phyloP scores from a whole-genome alignment of 169 alveolate genomes.

The Theileria equi region DNA sequence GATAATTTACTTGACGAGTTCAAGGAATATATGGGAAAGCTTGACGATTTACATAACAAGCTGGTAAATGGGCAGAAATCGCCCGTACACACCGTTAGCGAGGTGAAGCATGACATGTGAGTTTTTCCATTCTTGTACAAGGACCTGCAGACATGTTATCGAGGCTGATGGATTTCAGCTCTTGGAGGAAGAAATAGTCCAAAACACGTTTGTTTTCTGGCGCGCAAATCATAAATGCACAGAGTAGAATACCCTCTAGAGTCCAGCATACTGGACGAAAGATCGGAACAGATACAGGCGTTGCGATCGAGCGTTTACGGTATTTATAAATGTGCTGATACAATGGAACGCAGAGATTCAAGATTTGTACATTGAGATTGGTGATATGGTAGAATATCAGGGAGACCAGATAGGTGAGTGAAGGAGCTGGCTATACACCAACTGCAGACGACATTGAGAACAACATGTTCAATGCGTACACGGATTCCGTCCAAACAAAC shows the following conservation, averaged over 20 bases:
- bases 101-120: constrained; percentile 15
- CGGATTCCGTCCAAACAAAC: constrained; percentile 46
- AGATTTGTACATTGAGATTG: constrained; percentile 59
- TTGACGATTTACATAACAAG: constrained; percentile 27
- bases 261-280: constrained; percentile 30
- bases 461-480: constrained; percentile 40
- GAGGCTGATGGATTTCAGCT: constrained; percentile 12
- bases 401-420: constrained; percentile 61
- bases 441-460: constrained; percentile 45
- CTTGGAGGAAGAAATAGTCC: not conserved
- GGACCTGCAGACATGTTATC: not conserved
- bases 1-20: constrained; percentile 49
- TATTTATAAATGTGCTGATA: not conserved
- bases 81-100: not conserved
- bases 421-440: not conserved
- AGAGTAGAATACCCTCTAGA: constrained; percentile 41
- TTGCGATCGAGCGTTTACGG: constrained; percentile 51
- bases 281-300: constrained; percentile 52
- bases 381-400: constrained; percentile 57
- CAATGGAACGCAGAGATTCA: constrained; percentile 26
- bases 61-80: constrained; percentile 5
- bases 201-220: not conserved
- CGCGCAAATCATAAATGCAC: not conserved
- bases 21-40: constrained; percentile 45
- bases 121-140: not conserved